These are phyloP conservation scores for Moesziomyces globuligerus DNA, from an alignment of 1,284 basidiomycete genomes.

Conservation along the genomic window DNA sequence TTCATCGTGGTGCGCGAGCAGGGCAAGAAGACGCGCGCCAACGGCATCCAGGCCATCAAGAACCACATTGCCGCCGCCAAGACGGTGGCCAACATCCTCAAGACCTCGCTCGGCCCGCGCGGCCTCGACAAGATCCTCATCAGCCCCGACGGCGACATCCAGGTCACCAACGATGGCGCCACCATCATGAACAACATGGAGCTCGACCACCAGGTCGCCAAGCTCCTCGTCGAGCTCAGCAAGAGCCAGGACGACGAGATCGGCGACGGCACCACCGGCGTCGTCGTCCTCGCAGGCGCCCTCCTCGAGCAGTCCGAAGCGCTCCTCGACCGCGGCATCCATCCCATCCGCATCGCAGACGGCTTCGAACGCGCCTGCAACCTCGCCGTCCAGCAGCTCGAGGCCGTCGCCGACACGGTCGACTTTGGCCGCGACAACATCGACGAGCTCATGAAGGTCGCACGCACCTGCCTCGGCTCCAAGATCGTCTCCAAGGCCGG, in stretches of 20 bases:
- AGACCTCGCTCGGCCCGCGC: slow-evolving; percentile 92
- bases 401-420: slow-evolving; percentile 90
- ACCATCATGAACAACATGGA: slow-evolving; percentile 70
- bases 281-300: slow-evolving; percentile 96
- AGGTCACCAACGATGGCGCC: slow-evolving; percentile 98
- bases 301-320: slow-evolving; percentile 84
- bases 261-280: slow-evolving; percentile 98
- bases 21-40: slow-evolving; percentile 89
- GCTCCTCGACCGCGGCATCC: slow-evolving; percentile 94
- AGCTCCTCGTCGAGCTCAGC: slow-evolving; percentile 93
- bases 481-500: slow-evolving; percentile 99
- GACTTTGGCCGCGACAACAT: slow-evolving; percentile 85
- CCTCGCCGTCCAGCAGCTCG: slow-evolving; percentile 88
- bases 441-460: slow-evolving; percentile 79
- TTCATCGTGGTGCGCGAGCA: slow-evolving; percentile 98
- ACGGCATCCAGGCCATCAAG: slow-evolving; percentile 96
- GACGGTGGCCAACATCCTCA: slow-evolving; percentile 92
- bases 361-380: slow-evolving; percentile 94
- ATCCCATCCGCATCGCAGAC: slow-evolving; percentile 97
- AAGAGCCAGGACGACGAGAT: slow-evolving; percentile 99
- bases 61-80: slow-evolving; percentile 76
- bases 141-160: slow-evolving; percentile 97
- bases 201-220: slow-evolving; percentile 98
- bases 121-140: slow-evolving; percentile 99
- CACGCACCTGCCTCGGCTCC: slow-evolving; percentile 93